Conservation (phyloP, 83 land plant species). For the Thuja plicata region DNA sequence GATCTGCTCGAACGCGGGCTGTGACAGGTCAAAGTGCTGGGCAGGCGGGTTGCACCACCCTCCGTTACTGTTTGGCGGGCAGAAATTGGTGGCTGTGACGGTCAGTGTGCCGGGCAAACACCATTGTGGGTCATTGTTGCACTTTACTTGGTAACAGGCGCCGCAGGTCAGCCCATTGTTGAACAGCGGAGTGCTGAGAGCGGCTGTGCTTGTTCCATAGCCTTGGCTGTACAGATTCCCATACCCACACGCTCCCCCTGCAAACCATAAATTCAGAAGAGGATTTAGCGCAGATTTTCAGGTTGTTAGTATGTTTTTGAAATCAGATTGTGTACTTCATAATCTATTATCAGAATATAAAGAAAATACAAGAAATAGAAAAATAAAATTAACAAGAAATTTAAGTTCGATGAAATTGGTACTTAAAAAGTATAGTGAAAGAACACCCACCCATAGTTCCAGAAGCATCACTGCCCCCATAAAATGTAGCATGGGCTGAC, state of each 20-base stretch:
- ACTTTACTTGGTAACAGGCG: background rate
- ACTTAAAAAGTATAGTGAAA: too few species aligned
- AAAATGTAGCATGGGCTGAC: background rate
- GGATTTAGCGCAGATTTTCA: too few species aligned
- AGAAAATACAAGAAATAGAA: too few species aligned
- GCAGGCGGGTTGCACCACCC: slow-evolving; percentile 8
- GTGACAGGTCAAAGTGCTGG: slow-evolving; percentile 7
- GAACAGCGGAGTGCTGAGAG: background rate
- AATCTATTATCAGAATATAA: too few species aligned
- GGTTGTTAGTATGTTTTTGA: too few species aligned
- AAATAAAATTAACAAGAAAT: too few species aligned
- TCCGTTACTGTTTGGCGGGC: background rate
- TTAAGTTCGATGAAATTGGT: too few species aligned
- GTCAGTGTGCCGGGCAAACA: background rate
- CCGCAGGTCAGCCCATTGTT: background rate
- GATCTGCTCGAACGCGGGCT: background rate
- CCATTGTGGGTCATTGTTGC: background rate
- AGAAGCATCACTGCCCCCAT: background rate
- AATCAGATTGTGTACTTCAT: too few species aligned
- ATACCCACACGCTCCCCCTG: slow-evolving; percentile 3
- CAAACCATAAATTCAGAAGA: background rate
- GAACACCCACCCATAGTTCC: background rate
- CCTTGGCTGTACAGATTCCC: slow-evolving; percentile 6
- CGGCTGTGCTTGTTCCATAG: background rate
- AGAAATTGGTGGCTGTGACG: slow-evolving; percentile 1